Evolutionary conservation across 83 land plant genomes (phyloP).

Genomic region (Thuja plicata): DNA sequence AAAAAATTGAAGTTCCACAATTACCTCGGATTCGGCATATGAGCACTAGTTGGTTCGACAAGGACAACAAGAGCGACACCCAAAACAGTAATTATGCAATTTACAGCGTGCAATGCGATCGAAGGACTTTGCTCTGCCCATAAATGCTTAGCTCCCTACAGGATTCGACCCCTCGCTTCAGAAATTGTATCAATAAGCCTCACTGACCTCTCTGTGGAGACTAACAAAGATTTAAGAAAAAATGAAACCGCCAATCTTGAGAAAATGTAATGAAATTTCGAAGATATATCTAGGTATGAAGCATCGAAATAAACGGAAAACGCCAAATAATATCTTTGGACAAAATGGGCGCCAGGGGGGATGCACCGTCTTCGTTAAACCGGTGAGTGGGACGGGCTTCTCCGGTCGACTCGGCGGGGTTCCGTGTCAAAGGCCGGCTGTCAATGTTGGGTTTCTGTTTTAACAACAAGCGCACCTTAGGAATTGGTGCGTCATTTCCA

Average conservation of each 20-base stretch:
- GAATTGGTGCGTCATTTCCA: too few species aligned
- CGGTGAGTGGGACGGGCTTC: neutral
- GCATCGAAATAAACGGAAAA: neutral
- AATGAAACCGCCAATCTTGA: neutral
- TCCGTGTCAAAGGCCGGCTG: neutral
- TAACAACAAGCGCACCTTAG: too few species aligned
- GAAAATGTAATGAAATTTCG: neutral
- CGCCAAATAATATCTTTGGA: neutral
- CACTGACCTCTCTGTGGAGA: neutral
- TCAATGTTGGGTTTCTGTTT: too few species aligned
- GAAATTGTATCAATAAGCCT: neutral
- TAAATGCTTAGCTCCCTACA: neutral
- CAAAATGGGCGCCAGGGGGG: constrained; percentile 4
- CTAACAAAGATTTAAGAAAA: neutral
- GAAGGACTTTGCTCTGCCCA: neutral
- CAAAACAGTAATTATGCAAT: neutral
- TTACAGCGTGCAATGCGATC: neutral
- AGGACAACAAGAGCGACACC: neutral
- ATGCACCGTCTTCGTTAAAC: neutral
- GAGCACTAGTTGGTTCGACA: neutral
- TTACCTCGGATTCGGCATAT: neutral
- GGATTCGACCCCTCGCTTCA: neutral
- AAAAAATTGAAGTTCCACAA: neutral
- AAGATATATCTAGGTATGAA: too few species aligned
- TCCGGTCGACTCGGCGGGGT: neutral